Conservation (phyloP, 2,329 filamentous ascomycete genomes). For the Neonectria faginata region DNA sequence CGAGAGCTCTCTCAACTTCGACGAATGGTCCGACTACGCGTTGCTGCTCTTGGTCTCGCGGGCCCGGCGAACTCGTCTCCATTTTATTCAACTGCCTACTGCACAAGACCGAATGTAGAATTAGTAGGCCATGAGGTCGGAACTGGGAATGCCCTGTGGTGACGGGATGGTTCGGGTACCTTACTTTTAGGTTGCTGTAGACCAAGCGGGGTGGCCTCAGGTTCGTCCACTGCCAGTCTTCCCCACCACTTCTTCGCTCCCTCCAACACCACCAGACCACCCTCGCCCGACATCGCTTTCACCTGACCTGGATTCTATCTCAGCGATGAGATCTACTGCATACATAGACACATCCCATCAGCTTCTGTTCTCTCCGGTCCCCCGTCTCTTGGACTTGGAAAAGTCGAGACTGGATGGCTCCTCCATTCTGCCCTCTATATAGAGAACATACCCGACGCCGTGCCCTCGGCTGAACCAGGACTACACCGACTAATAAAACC, state of each 20-base stretch:
- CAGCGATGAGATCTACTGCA: no score
- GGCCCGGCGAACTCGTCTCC: conserved; percentile 3
- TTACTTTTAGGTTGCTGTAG: not conserved
- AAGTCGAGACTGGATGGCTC: not conserved
- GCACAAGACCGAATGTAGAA: conserved; percentile 3
- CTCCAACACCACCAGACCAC: no score
- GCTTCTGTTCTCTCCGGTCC: no score
- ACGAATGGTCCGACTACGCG: not conserved
- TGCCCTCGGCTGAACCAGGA: not conserved
- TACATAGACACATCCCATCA: no score
- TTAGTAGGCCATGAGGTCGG: not conserved
- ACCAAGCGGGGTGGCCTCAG: no score
- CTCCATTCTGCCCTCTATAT: not conserved
- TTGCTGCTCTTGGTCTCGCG: not conserved
- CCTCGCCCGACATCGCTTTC: not conserved
- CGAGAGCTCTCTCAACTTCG: not conserved
- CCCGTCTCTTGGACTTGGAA: no score
- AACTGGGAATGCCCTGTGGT: not conserved
- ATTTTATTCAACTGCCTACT: conserved; percentile 11
- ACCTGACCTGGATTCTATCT: not conserved
- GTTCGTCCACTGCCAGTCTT: not conserved
- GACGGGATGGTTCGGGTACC: not conserved
- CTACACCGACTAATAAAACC: not conserved
- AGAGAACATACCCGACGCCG: not conserved
- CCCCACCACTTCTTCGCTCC: conserved; percentile 14